Base-by-base conservation (phyloP, 1,284 basidiomycete species). In the Jaminaea rosea region DNA sequence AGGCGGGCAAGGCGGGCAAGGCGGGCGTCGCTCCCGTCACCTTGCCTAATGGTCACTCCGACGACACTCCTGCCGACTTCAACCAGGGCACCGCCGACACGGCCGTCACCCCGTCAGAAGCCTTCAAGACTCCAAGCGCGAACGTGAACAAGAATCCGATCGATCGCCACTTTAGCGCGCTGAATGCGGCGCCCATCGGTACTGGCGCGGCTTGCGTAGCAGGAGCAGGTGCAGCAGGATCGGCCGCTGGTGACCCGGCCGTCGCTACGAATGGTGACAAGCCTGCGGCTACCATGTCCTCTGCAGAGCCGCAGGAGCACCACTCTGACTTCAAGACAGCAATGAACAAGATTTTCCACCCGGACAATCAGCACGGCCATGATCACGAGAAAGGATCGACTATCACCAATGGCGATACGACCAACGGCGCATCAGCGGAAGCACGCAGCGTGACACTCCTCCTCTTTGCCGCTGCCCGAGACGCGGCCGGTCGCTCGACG, bases 381-480 rank as follows among this genome's bases (percentile, higher is more conserved):
- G 39, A 42, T 23, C 19, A 23, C 17, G 19, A 24, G 13, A 31
- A 31, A 15, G 29, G 26, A n/a, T 44, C 39, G 37, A 44, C 21
- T 23, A 15, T 26, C 15, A 24, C 8, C 24, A 37, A n/a, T 11
- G 37, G 3, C 9, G 39, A 31, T n/a, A 15, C 26, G 27, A 49
- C 27, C 34, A 52, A 51, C 37, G 37, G 34, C 21, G 49, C 52
- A 21, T 32, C 47, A 17, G 46, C 50, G 26, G 21, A 56, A 13
- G 45, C 53, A 1, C 49, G 52, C 4, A 55, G 57, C 1, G 53
- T n/a, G n/a, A n/a, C n/a, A n/a, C 37, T 87, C 15, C 82, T 88
- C 53, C 87, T 86, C 75, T 88, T 88, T 69, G 85, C 86, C 9
- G 83, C 82, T 39, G 84, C 86, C 4, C 84, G 83, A 11, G 86